phyloP scores from a whole-genome alignment of 306 rosid species.

The Alnus rubra region DNA sequence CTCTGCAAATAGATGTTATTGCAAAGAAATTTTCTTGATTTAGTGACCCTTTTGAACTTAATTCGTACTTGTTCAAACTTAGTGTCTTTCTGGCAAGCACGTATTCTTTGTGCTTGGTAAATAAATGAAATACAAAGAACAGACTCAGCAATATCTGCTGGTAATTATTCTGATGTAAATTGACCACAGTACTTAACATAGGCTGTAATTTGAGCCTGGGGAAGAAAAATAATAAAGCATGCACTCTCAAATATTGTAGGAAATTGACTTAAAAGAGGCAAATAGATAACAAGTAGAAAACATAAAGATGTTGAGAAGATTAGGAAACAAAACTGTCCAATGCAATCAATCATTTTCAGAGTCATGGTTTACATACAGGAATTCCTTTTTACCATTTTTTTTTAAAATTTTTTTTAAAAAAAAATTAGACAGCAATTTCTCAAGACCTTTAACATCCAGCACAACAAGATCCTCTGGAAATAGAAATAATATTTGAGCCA shows the following conservation, averaged over 20 bases:
- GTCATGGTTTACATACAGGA: not conserved
- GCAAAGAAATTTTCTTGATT: no score
- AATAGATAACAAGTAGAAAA: not conserved
- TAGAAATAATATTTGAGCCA: no score
- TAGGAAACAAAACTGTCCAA: not conserved
- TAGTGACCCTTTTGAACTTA: no score
- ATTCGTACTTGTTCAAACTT: no score
- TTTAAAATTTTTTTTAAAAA: not conserved
- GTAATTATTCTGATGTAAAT: slow-evolving; percentile 88
- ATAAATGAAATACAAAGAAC: slow-evolving; percentile 14
- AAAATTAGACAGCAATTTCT: not conserved
- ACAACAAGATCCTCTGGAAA: not conserved
- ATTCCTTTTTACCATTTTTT: not conserved
- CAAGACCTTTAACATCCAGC: not conserved
- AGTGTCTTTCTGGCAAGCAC: no score
- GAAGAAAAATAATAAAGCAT: no score
- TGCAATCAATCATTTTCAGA: not conserved
- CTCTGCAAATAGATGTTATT: no score
- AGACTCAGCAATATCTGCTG: slow-evolving; percentile 84
- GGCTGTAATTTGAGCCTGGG: slow-evolving; percentile 50
- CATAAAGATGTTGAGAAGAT: not conserved
- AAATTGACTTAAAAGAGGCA: not conserved
- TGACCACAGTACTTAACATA: slow-evolving; percentile 89
- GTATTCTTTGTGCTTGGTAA: no score
- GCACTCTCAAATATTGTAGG: no score